These are phyloP conservation scores for Penstemon barbatus DNA, from an alignment of 257 asterid genomes.

Conservation along the genomic window DNA sequence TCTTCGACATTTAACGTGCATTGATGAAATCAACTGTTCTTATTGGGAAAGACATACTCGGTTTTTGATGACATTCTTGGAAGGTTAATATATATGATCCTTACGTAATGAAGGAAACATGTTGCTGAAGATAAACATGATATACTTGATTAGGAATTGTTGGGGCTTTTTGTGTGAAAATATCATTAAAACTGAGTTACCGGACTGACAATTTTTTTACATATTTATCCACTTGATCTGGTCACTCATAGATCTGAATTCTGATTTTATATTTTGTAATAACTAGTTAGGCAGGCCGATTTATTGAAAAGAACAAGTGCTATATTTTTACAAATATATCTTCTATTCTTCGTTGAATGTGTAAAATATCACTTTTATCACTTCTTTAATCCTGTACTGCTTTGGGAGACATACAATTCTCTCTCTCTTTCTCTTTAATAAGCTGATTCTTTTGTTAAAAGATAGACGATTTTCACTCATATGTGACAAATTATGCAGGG, in stretches of 20 bases:
- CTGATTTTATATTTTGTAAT: background rate
- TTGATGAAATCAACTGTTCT: background rate
- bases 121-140: constrained; percentile 9
- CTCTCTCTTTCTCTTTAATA: background rate
- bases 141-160: background rate
- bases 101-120: background rate
- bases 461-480: constrained; percentile 22
- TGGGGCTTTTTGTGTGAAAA: background rate
- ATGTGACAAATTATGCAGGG: constrained; percentile 54
- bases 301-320: constrained; percentile 8
- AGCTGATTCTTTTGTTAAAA: background rate
- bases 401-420: background rate
- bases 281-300: background rate
- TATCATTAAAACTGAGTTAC: background rate
- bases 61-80: background rate
- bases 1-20: too few relatives aligned
- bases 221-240: constrained; percentile 5
- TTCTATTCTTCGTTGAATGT: background rate
- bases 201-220: background rate
- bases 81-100: constrained; percentile 2
- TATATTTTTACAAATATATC: background rate
- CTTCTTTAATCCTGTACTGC: background rate
- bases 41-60: background rate
- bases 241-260: background rate
- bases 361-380: background rate